These are phyloP conservation scores for Citrus mangshanensis DNA, from an alignment of 345 rosid genomes.

Conservation along the genomic window DNA sequence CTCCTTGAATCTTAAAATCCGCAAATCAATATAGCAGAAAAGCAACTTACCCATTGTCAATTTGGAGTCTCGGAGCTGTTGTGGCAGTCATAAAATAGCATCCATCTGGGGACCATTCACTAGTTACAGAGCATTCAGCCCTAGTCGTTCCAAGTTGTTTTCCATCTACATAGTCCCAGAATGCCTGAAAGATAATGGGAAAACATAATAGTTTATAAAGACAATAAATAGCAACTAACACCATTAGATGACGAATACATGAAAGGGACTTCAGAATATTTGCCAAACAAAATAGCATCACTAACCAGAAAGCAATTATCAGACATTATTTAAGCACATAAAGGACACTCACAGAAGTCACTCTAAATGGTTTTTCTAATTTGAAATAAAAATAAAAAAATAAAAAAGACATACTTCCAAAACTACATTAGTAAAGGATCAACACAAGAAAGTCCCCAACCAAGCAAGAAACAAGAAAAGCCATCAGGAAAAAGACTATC, in stretches of 20 bases:
- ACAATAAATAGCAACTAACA: neutral
- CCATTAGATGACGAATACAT: neutral
- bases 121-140: slow-evolving; percentile 86
- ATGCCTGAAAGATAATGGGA: slow-evolving; percentile 47
- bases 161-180: slow-evolving; percentile 74
- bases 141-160: slow-evolving; percentile 70
- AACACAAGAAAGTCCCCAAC: neutral
- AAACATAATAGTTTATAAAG: neutral
- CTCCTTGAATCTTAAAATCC: neutral
- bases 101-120: slow-evolving; percentile 97
- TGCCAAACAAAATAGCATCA: neutral
- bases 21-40: neutral
- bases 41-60: slow-evolving; percentile 82
- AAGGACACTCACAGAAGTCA: neutral
- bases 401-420: too few species aligned
- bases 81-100: slow-evolving; percentile 89
- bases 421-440: too few species aligned
- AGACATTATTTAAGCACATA: neutral
- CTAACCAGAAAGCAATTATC: neutral
- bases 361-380: neutral
- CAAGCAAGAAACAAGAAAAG: neutral
- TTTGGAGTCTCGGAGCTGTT: slow-evolving; percentile 93
- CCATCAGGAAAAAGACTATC: neutral
- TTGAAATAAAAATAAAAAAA: too few species aligned
- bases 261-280: neutral